Evolutionary conservation across 1,284 basidiomycete genomes (phyloP), one percentile per base, ranked within the genome.

Genomic region (Tilletia walkeri): DNA sequence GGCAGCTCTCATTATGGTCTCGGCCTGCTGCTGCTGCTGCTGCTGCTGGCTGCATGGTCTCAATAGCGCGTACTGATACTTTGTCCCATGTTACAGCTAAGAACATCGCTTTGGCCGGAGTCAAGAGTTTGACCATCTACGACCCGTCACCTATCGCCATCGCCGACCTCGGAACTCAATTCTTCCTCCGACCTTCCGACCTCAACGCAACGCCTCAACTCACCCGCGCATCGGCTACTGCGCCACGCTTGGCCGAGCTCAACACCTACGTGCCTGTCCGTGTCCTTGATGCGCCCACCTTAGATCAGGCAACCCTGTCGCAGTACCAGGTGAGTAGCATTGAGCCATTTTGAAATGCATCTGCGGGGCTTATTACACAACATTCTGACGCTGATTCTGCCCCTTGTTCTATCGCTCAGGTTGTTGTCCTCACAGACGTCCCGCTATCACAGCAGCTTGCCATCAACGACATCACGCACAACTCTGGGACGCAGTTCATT

Each of bases 211-310:
- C 71, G 18, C 69, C 65, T 34, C 74, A 73, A n/a, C 61, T 65
- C n/a, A 68, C 65, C 20, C 88, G 96, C 75, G 96, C 93, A 69
- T 88, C 89, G 69, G 94, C 91, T 18, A 93, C 94, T 18, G 88
- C 91, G 66, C 90, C 93, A n/a, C 89, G 96, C 69, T 87, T 99
- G 66, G 90, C 95, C 41, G 96, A 99, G 85, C 87, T 99, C 71
- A 99, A 99, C 84, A 88, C 92, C 16, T 99, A 99, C 84, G 95
- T 98, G 2, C 96, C 95, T 65, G 91, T 99, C 70, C 89, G 91
- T 59, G 88, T 91, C 85, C 86, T 83, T 18, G 80, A 83, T 30
- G 78, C 78, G 68, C 68, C 66, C 34, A 69, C 73, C 53, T 73
- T 83, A 34, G 75, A 71, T 24, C 68, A 71, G 67, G 75, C 79